phyloP scores from a whole-genome alignment of 1,139 yeast species.

The Hyphopichia burtonii region DNA sequence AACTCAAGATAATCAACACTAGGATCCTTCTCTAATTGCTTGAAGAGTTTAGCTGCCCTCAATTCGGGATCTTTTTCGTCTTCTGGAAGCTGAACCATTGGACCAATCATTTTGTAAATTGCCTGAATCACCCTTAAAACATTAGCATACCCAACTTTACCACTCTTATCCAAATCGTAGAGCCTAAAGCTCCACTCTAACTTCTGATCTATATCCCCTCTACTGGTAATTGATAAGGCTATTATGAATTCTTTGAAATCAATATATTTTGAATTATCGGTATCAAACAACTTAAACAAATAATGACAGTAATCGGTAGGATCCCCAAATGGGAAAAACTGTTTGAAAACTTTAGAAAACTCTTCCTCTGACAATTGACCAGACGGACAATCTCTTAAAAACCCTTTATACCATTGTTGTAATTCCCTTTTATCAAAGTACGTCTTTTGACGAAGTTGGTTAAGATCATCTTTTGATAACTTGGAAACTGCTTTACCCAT shows the following conservation, averaged over 20 bases:
- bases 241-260: slow-evolving; percentile 92
- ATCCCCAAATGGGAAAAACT: slow-evolving; percentile 97
- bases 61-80: slow-evolving; percentile 92
- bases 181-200: slow-evolving; percentile 83
- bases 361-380: slow-evolving; percentile 88
- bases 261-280: slow-evolving; percentile 75
- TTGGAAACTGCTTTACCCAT: slow-evolving; percentile 98
- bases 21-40: slow-evolving; percentile 65
- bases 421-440: slow-evolving; percentile 91
- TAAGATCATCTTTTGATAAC: slow-evolving; percentile 85
- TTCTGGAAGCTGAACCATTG: slow-evolving; percentile 88
- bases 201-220: slow-evolving; percentile 88
- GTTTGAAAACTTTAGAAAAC: slow-evolving; percentile 88
- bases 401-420: slow-evolving; percentile 98
- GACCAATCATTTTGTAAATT: slow-evolving; percentile 92
- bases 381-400: slow-evolving; percentile 87
- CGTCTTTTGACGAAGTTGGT: slow-evolving; percentile 79
- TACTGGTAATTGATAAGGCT: slow-evolving; percentile 81
- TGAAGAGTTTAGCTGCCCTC: slow-evolving; percentile 80
- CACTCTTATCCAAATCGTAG: slow-evolving; percentile 80
- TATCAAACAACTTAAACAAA: slow-evolving; percentile 86
- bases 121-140: slow-evolving; percentile 78
- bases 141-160: slow-evolving; percentile 72
- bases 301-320: slow-evolving; percentile 89
- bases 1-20: slow-evolving; percentile 63